Conservation (phyloP, 371 early-diverging fungal genomes). For the Chytridium lagenaria region DNA sequence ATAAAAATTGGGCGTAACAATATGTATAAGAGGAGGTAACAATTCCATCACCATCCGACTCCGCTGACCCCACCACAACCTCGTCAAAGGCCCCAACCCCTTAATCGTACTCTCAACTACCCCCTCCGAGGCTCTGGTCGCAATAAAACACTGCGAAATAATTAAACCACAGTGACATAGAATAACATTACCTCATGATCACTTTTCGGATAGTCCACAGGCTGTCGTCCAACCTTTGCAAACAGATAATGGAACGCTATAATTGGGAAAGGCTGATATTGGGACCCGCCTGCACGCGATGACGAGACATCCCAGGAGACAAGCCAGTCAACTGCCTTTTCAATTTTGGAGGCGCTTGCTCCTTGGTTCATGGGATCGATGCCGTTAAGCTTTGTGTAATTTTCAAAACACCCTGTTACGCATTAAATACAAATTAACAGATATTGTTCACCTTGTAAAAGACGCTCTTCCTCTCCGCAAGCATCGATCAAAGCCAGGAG, state of each 20-base stretch:
- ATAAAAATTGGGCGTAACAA: slow-evolving; percentile 77
- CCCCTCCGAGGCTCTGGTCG: slow-evolving; percentile 63
- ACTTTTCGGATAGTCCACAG: slow-evolving; percentile 80
- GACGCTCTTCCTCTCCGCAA: slow-evolving; percentile 81
- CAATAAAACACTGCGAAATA: slow-evolving; percentile 37
- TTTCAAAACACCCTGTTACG: slow-evolving; percentile 84
- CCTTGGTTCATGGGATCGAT: slow-evolving; percentile 65
- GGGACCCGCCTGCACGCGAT: slow-evolving; percentile 54
- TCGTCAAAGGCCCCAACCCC: slow-evolving; percentile 16
- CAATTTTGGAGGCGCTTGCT: slow-evolving; percentile 59
- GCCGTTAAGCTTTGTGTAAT: slow-evolving; percentile 77
- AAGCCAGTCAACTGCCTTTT: slow-evolving; percentile 77
- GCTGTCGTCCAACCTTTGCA: slow-evolving; percentile 68
- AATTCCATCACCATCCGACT: slow-evolving; percentile 60
- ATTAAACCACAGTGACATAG: neutral
- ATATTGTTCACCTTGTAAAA: slow-evolving; percentile 73
- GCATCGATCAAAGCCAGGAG: slow-evolving; percentile 62
- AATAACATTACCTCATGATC: slow-evolving; percentile 70
- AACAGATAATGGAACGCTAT: slow-evolving; percentile 84
- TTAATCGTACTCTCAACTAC: slow-evolving; percentile 44
- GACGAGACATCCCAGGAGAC: slow-evolving; percentile 72
- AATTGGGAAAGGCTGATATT: slow-evolving; percentile 76
- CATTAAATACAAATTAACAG: slow-evolving; percentile 1
- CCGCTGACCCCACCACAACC: slow-evolving; percentile 25
- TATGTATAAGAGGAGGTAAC: slow-evolving; percentile 69